These are phyloP conservation scores for Penicillium italicum DNA, from an alignment of 2,329 filamentous ascomycete genomes.

Conservation along the genomic window DNA sequence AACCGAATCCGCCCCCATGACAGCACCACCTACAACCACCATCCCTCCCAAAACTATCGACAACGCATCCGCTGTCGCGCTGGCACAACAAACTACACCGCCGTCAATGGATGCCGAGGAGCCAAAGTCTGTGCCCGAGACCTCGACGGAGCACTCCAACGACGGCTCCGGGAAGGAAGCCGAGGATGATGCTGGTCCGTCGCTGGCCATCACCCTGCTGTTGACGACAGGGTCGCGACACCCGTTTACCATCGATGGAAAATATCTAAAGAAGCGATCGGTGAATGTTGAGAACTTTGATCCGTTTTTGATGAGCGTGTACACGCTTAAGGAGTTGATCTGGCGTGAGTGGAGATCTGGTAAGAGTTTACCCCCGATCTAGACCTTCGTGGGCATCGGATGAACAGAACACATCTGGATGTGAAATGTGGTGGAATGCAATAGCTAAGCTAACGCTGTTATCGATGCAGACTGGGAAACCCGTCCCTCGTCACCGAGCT, in stretches of 20 bases:
- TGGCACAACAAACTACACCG: constrained; percentile 11
- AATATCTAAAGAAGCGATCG: constrained; percentile 75
- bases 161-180: constrained; percentile 35
- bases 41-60: constrained; percentile 12
- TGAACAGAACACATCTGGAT: background rate
- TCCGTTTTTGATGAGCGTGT: constrained; percentile 85
- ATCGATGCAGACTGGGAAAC: constrained; percentile 69
- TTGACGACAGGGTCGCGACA: constrained; percentile 78
- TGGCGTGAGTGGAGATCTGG: constrained; percentile 84
- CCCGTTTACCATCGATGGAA: constrained; percentile 84
- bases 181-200: constrained; percentile 38
- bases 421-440: background rate
- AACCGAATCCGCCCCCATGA: constrained; percentile 17
- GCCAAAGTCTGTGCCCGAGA: constrained; percentile 22
- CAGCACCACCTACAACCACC: constrained; percentile 11
- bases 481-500: constrained; percentile 78
- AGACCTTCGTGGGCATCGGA: background rate
- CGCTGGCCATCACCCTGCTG: constrained; percentile 68
- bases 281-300: constrained; percentile 74
- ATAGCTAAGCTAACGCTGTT: background rate
- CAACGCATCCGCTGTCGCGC: constrained; percentile 11
- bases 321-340: constrained; percentile 91
- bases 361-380: constrained; percentile 27
- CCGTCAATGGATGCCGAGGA: constrained; percentile 24
- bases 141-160: constrained; percentile 23